Base-by-base conservation (phyloP, 345 rosid genomes). In the Eucalyptus marginata region DNA sequence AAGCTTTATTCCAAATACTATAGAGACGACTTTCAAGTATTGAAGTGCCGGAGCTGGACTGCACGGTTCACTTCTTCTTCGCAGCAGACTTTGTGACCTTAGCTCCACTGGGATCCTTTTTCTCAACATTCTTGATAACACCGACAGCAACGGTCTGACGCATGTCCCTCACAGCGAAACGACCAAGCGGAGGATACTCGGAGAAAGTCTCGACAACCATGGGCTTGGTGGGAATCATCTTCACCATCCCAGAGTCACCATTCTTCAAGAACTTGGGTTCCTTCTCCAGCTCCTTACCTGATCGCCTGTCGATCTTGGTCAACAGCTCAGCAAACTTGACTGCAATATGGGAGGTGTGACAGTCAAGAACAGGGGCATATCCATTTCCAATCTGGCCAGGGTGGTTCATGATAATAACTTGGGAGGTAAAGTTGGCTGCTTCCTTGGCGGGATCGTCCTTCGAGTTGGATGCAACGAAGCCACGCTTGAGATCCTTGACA, bases 201-300 rank as follows among this genome's bases (percentile, higher is more conserved):
- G 97, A 92, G 95, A 96, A 96, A 5, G 99, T 96, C 92, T 96
- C 99, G 1, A 96, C 99, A 5, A 96, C 99, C 99, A 96, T 96
- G 79, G 99, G 99, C 94, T 96, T 96, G 89, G 96, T 94, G 10
- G 98, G 98, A 90, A 95, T 86, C 99, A 96, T 96, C 96, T 96
- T 96, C 6, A 96, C 93, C 25, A 96, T 80, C 16, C 97, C 99
- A 7, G 99, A 93, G 88, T 96, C 99, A 84, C 99, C 98, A 3
- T 96, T 96, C 94, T 96, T 96, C 95, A 96, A 86, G 90, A 96
- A 95, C 89, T 94, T 95, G 49, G 99, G 99, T 87, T 95, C 98
- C 93, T 96, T 96, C 96, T 96, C 99, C 1, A 96, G 90, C 92
- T 95, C 97, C 93, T 95, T 95, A 24, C 97, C 97, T 3, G 97